Evolutionary conservation across 306 rosid genomes (phyloP), one percentile per base, ranked within the genome.

Genomic region (Casuarina glauca): DNA sequence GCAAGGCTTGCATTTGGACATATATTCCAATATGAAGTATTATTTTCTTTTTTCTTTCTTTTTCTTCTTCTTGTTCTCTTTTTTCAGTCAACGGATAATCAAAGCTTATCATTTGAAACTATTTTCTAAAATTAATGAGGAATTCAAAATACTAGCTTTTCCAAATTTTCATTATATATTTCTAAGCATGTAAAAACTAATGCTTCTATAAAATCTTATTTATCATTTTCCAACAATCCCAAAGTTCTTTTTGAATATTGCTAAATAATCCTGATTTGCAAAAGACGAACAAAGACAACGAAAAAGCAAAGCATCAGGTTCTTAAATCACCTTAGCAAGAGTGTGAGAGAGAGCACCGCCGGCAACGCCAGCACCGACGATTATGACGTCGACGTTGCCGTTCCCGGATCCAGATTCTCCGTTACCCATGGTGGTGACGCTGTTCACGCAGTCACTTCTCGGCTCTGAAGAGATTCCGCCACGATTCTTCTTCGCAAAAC

Each of bases 301-400:
- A 15, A 17, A 15, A 55, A 70, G 12, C 39, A 17, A 11, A 9
- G 4, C 41, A 67, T 6, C 17, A 11, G 17, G 17, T 52, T 58
- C 64, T 39, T 9, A 57, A 61, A 69, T 43, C 72, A 94, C 98
- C 96, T 90, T 90, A 79, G 89, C 97, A 62, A 94, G 97, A 83
- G 98, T 94, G 86, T 89, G 90, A 69, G 98, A 97, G 38, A 94
- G 93, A 80, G 97, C 98, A 13, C 96, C 55, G 62, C 98, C 98
- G 35, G 98, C 97, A 43, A 94, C 98, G 13, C 98, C 98, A 8
- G 98, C 98, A 45, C 98, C 98, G 69, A 90, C 97, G 80, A 94
- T 85, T 77, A 94, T 87, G 66, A 94, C 83, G 80, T 94, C 97
- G 38, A 64, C 83, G 61, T 83, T 87, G 6, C 77, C 81, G 38